phyloP scores from a whole-genome alignment of 2,329 filamentous ascomycete species.

The Sporothrix curviconia region DNA sequence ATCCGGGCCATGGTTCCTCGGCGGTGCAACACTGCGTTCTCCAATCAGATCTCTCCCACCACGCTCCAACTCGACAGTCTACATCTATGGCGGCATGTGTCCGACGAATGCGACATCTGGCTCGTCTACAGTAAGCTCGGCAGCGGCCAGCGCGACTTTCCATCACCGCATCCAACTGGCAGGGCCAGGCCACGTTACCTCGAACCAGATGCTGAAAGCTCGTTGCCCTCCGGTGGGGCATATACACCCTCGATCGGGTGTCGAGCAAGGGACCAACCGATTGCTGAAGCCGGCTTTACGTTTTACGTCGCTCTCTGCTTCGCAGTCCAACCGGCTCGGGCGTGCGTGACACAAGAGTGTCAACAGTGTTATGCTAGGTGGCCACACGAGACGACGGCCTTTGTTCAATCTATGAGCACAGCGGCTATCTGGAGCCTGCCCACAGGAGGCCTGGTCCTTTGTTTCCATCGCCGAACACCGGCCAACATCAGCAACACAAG shows the following conservation, averaged over 20 bases:
- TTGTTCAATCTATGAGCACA: slow-evolving; percentile 93
- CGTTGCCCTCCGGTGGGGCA: slow-evolving; percentile 42
- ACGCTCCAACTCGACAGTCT: slow-evolving; percentile 53
- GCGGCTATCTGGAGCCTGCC: slow-evolving; percentile 82
- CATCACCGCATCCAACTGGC: slow-evolving; percentile 47
- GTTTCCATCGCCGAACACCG: slow-evolving; percentile 49
- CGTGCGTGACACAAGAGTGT: slow-evolving; percentile 63
- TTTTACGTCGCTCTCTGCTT: slow-evolving; percentile 67
- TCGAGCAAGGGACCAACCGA: slow-evolving; percentile 53
- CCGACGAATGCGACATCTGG: slow-evolving; percentile 33
- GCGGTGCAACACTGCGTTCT: slow-evolving; percentile 60
- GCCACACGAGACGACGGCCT: slow-evolving; percentile 75
- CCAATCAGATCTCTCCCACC: slow-evolving; percentile 48
- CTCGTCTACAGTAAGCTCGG: slow-evolving; percentile 22
- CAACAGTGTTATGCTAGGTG: slow-evolving; percentile 75
- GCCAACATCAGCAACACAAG: slow-evolving; percentile 37
- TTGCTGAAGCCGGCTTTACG: slow-evolving; percentile 80
- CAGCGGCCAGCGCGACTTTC: slow-evolving; percentile 24
- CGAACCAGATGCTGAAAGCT: slow-evolving; percentile 67
- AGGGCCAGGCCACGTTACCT: slow-evolving; percentile 67
- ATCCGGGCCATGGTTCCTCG: slow-evolving; percentile 44
- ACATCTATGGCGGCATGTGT: slow-evolving; percentile 89
- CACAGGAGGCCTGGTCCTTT: slow-evolving; percentile 80
- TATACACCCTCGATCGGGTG: slow-evolving; percentile 35
- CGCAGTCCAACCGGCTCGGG: slow-evolving; percentile 58